Conservation (phyloP, 345 rosid species). For the Eucalyptus decipiens region DNA sequence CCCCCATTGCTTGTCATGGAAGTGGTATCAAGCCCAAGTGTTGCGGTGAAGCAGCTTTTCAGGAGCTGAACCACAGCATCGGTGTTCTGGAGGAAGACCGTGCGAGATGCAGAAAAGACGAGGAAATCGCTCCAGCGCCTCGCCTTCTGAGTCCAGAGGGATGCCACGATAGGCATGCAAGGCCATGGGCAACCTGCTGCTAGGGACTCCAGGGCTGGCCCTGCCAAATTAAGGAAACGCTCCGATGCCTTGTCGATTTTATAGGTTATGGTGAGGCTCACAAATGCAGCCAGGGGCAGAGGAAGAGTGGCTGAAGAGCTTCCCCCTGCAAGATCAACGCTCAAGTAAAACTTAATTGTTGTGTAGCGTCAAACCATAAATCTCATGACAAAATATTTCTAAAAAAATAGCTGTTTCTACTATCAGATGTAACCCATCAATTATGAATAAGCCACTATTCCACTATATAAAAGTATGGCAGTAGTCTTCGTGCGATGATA, state of each 20-base stretch:
- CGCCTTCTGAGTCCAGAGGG: slow-evolving; percentile 96
- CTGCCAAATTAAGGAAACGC: slow-evolving; percentile 73
- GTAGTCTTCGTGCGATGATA: neutral
- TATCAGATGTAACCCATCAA: neutral
- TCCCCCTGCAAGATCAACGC: slow-evolving; percentile 38
- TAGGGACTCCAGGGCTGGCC: slow-evolving; percentile 78
- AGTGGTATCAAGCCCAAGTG: slow-evolving; percentile 52
- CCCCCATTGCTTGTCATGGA: slow-evolving; percentile 60
- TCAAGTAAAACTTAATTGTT: neutral
- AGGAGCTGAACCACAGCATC: slow-evolving; percentile 90
- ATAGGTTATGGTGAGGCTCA: slow-evolving; percentile 93
- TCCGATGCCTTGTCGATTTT: slow-evolving; percentile 83
- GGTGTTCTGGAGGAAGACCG: slow-evolving; percentile 80
- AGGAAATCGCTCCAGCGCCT: slow-evolving; percentile 96
- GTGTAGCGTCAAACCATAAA: neutral
- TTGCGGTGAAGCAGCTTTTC: slow-evolving; percentile 77
- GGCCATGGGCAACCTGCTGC: slow-evolving; percentile 99
- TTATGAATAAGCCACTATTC: neutral
- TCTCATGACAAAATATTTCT: neutral
- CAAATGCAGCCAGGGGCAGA: slow-evolving; percentile 89
- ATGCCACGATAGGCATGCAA: slow-evolving; percentile 89
- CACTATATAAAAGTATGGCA: neutral
- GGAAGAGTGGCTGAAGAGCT: slow-evolving; percentile 84
- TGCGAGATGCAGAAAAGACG: slow-evolving; percentile 89
- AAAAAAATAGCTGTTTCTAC: neutral